Conservation (phyloP, 495 filamentous ascomycete species). For the Podospora tetraspora region DNA sequence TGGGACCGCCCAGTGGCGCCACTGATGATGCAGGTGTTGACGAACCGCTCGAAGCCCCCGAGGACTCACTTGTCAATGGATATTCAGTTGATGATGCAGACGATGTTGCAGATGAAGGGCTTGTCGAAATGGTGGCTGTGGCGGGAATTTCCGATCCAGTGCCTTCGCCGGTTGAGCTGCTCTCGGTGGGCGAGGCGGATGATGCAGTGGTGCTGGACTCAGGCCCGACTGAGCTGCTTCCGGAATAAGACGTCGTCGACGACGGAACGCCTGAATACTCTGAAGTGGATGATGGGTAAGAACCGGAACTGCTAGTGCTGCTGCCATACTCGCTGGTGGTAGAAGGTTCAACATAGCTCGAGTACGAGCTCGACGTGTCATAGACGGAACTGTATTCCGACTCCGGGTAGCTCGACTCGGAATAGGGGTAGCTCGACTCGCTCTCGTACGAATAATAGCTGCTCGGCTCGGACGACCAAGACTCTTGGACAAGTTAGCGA, state of each 20-base stretch:
- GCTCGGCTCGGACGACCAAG: neutral
- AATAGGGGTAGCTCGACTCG: constrained; percentile 14
- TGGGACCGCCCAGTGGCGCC: neutral
- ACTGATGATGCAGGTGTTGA: neutral
- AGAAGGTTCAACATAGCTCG: constrained; percentile 11
- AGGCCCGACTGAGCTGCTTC: neutral
- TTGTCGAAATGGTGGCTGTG: neutral
- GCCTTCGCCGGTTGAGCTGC: neutral
- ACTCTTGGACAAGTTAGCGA: neutral
- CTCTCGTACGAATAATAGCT: neutral
- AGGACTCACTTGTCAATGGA: neutral
- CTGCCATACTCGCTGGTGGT: constrained; percentile 8
- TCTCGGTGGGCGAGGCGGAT: neutral
- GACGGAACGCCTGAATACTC: neutral
- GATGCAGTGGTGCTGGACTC: neutral
- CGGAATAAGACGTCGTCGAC: constrained; percentile 1
- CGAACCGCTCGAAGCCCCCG: neutral
- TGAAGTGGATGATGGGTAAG: constrained; percentile 4
- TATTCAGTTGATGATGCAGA: neutral
- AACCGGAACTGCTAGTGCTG: constrained; percentile 6
- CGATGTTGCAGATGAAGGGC: neutral
- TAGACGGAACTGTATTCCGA: constrained; percentile 5
- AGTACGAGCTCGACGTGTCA: neutral
- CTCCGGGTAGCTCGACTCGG: neutral
- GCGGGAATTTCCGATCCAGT: neutral